These are phyloP conservation scores for Yarrowia sp. DNA, from an alignment of 805 yeast species.

Conservation along the genomic window DNA sequence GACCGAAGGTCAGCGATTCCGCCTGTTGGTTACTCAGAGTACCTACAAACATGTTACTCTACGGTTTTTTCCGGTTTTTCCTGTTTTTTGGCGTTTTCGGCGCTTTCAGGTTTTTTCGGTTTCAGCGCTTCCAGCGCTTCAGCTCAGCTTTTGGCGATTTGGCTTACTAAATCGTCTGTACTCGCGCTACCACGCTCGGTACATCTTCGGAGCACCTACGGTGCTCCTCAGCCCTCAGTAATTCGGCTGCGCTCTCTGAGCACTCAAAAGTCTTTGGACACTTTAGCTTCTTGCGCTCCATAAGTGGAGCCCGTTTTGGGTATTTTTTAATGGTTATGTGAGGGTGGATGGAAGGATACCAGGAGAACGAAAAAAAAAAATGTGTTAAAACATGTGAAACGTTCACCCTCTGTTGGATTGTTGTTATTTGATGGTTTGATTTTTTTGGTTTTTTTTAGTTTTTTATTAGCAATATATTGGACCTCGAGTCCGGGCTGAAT, in stretches of 20 bases:
- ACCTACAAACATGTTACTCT: no score
- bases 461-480: constrained; percentile 2
- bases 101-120: no score
- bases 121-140: no score
- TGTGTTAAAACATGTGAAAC: neutral
- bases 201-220: neutral
- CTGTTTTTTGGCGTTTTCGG: no score
- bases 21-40: no score
- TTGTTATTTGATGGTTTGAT: neutral
- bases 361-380: neutral
- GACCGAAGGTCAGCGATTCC: neutral
- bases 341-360: neutral
- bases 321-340: neutral
- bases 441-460: neutral
- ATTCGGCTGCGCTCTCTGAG: no score
- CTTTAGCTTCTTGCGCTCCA: neutral
- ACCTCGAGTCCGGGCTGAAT: no score
- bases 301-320: neutral
- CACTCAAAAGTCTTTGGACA: constrained; percentile 11
- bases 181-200: neutral
- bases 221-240: no score
- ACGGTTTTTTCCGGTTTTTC: no score
- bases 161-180: no score
- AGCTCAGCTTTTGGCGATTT: no score
- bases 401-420: neutral